Evolutionary conservation across 1,284 basidiomycete genomes (phyloP), one percentile per base, ranked within the genome.

Genomic region (Ustilago vetiveriae): DNA sequence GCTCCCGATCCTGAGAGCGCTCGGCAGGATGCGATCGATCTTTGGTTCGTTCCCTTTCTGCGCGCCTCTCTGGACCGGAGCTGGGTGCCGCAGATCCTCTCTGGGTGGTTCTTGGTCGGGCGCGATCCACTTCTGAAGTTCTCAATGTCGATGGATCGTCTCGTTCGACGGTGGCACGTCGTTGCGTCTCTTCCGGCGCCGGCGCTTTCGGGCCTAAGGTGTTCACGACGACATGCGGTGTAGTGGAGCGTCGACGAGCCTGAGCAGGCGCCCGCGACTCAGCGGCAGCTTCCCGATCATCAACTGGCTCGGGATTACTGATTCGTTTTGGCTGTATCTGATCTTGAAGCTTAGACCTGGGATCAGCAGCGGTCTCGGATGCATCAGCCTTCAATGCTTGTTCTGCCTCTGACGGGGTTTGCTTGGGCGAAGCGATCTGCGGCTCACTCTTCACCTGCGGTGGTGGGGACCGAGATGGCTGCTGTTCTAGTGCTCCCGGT

Each of bases 1-100:
- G 66, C 40, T 69, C 66, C 33, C 55, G 59, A n/a, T 69, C 66
- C 32, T 63, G 59, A 16, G 55, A 49, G n/a, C 54, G 66, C 39
- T 69, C 66, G 21, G 59, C 37, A 19, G 50, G 45, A 8, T 50
- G 49, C 3, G 58, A 45, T n/a, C 58, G 54, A 30, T 64, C 55
- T 39, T 64, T 58, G 29, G 53, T 44, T 24, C 58, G 41, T 19
- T 63, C 65, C 29, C 53, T 39, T 13, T 63, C 65, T 16, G 46
- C 23, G 8, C 59, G 59, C 27, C 40, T 58, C 51, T 69, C 59
- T 10, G 24, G 50, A 21, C 39, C 46, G 2, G 55, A 44, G 17
- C 50, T 32, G 14, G 62, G 45, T 6, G 55, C 50, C 14, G 46
- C 54, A 16, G 62, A 53, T 40, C 38, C 41, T n/a, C 45, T 49